A percentile compares a stretch with the other conserved stretches of the same genome.
Conservation (phyloP, 768 basidiomycete genomes). For the Rhodotorula diobovata region DNA sequence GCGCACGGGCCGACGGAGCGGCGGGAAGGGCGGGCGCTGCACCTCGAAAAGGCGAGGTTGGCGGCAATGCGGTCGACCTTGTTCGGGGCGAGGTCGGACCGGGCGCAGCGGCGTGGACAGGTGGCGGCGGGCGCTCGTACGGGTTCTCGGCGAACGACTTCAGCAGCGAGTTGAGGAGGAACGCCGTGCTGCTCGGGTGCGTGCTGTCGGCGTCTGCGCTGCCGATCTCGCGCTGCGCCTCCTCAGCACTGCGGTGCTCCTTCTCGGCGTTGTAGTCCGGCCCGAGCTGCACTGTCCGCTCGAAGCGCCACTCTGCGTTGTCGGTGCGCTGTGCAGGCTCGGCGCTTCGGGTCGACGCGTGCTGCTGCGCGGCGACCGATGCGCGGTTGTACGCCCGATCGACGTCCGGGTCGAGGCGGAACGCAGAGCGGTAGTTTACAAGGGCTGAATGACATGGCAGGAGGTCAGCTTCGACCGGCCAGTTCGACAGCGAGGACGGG, state of each 20-base stretch:
- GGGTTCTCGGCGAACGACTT: slow-evolving; percentile 37
- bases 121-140: slow-evolving; percentile 23
- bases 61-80: not conserved
- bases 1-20: not conserved
- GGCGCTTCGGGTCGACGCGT: not conserved
- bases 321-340: not conserved
- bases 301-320: slow-evolving; percentile 30
- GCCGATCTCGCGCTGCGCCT: slow-evolving; percentile 33
- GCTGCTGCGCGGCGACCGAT: slow-evolving; percentile 8
- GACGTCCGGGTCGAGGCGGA: slow-evolving; percentile 40
- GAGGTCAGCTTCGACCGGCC: not conserved
- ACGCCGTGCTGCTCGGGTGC: slow-evolving; percentile 30
- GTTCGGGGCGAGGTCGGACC: not conserved
- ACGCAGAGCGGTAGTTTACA: slow-evolving; percentile 29
- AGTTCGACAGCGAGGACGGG: not conserved
- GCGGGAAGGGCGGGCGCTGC: not conserved
- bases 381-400: slow-evolving; percentile 39
- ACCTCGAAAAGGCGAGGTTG: not conserved
- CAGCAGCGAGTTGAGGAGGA: slow-evolving; percentile 27
- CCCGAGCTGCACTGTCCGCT: slow-evolving; percentile 39
- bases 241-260: slow-evolving; percentile 28
- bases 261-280: slow-evolving; percentile 40
- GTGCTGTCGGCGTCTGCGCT: slow-evolving; percentile 17
- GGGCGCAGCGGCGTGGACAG: not conserved
- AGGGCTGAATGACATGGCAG: slow-evolving; percentile 5